phyloP scores from a whole-genome alignment of 2,329 filamentous ascomycete genomes.

The Venturia carpophila region DNA sequence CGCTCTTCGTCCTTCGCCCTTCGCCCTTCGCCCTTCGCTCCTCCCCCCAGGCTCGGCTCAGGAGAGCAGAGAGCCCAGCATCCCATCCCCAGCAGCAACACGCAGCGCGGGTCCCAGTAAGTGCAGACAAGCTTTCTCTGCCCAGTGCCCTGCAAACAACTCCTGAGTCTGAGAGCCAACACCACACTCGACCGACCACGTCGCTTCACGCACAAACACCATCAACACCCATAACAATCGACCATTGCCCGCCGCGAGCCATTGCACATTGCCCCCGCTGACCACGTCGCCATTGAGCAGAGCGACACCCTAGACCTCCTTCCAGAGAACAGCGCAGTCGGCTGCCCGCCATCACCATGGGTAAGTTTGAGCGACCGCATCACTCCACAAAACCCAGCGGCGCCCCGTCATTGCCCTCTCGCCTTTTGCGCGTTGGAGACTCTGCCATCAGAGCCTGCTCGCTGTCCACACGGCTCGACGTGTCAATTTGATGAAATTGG shows the following conservation, averaged over 20 bases:
- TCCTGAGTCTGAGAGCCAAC: not conserved
- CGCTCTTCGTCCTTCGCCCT: too few relatives aligned
- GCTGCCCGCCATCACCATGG: conserved; percentile 14
- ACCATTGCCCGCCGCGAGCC: not conserved
- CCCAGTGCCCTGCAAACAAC: not conserved
- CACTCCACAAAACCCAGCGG: not conserved
- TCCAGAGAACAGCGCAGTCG: not conserved
- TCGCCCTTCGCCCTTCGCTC: too few relatives aligned
- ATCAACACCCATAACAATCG: not conserved
- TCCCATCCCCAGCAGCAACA: not conserved
- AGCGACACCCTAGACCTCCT: not conserved
- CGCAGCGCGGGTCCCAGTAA: not conserved
- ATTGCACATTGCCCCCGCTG: not conserved
- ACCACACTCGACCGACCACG: not conserved
- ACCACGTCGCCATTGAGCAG: not conserved
- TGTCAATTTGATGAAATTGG: conserved; percentile 10
- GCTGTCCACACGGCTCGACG: not conserved
- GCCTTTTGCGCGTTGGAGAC: not conserved
- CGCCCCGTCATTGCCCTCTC: not conserved
- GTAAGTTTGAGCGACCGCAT: conserved; percentile 2
- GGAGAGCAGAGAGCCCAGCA: not conserved
- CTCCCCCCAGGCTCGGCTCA: not conserved
- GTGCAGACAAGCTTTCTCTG: not conserved
- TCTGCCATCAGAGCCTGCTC: not conserved
- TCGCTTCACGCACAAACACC: not conserved